Evolutionary conservation across 192 early-diverging fungal genomes (phyloP), one percentile per base, ranked within the genome.

Genomic region (Phycomyces nitens): DNA sequence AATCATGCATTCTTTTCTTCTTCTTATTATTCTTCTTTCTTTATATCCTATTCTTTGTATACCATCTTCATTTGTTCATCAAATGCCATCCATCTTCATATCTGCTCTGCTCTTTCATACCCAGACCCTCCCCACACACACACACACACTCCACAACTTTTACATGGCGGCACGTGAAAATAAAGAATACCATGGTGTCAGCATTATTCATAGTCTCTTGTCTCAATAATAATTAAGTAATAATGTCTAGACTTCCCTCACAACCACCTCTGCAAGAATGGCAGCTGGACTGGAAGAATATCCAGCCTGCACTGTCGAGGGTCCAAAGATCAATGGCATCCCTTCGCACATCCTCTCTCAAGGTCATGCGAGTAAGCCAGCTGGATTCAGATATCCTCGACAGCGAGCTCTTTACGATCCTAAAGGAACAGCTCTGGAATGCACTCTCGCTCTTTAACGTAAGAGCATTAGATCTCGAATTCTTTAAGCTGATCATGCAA

Each of bases 331-430:
- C 80, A 21, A 75, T 85, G 56, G 67, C 75, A 14, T 74, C 79
- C 11, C 74, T 85, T 34, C 75, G 71, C 23, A 77, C 80, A 10
- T 76, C 81, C 0, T 78, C 83, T 9, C 53, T 89, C 3, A 73
- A 80, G 57, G 78, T 90, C 24, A 80, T 89, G 76, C 84, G 92
- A 22, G 92, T 94, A 38, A 84, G 84, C 63, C 92, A 95, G 69
- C 77, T 95, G 9, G 94, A 95, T 73, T 85, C 91, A 1, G 89
- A 91, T 34, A 75, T 93, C 18, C 82, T 95, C 24, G 92, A 95
- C 56, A 73, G 65, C 41, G 92, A 95, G 68, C 72, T 95, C 7
- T 77, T 88, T 40, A 81, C 72, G 24, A 89, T 89, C 64, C 70
- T 95, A 27, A 89, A 88, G 56, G 89, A 93, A 58, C 90, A 91